These are phyloP conservation scores for Cryptococcus sp. DNA, from an alignment of 1,284 basidiomycete species.

Conservation along the genomic window DNA sequence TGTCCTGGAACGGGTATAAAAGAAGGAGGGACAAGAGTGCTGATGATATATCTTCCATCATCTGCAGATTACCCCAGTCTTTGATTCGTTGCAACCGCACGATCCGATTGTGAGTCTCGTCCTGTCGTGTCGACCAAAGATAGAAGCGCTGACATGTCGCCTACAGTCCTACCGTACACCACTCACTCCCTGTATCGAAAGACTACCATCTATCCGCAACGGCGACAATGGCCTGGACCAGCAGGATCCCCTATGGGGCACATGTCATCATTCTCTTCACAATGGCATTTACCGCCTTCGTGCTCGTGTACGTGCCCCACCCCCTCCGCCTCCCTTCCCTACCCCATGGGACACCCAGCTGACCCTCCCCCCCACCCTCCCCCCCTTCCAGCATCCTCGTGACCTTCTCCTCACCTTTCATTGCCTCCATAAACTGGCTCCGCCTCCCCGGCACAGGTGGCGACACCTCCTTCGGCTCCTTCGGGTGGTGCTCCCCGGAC, in stretches of 20 bases:
- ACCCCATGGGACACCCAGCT: neutral
- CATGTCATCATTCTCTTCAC: constrained; percentile 44
- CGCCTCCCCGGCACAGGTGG: constrained; percentile 16
- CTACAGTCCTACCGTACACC: too few species aligned
- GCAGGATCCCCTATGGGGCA: constrained; percentile 34
- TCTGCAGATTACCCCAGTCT: too few species aligned
- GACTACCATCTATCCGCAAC: too few species aligned
- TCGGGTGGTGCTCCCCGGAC: constrained; percentile 41
- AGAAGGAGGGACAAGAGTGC: too few species aligned
- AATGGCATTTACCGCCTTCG: constrained; percentile 30
- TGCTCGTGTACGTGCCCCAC: constrained; percentile 34
- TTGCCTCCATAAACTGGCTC: constrained; percentile 40
- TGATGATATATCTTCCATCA: too few species aligned
- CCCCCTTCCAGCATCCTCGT: constrained; percentile 32
- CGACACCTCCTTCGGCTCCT: constrained; percentile 37
- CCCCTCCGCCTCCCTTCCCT: neutral
- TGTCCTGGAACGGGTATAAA: too few species aligned
- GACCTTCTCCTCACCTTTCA: constrained; percentile 47
- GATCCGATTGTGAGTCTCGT: too few species aligned
- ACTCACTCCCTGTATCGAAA: too few species aligned
- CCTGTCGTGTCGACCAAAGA: too few species aligned
- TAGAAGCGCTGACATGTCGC: too few species aligned
- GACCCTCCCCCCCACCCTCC: neutral
- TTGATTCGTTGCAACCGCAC: too few species aligned
- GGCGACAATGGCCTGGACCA: neutral